phyloP scores from a whole-genome alignment of 2,329 filamentous ascomycete species.

The Phaeomoniella chlamydospora region DNA sequence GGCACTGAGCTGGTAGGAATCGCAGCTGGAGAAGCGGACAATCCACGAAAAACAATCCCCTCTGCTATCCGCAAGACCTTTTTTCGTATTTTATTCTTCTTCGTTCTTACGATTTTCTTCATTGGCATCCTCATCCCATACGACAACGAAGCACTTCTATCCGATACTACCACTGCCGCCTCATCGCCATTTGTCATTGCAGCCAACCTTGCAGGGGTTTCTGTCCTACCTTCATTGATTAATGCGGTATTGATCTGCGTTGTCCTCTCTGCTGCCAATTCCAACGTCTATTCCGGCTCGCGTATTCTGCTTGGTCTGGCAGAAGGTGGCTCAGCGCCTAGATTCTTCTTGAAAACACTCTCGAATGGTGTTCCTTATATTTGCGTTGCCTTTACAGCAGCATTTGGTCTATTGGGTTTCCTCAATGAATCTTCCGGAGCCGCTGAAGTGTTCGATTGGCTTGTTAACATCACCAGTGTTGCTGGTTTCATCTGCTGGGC shows the following conservation, averaged over 20 bases:
- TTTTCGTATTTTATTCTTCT: slow-evolving; percentile 40
- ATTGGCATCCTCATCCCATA: slow-evolving; percentile 46
- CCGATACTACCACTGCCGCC: slow-evolving; percentile 14
- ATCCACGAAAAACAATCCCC: slow-evolving; percentile 36
- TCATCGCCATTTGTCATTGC: slow-evolving; percentile 29
- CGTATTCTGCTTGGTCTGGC: slow-evolving; percentile 56
- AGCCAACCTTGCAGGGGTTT: slow-evolving; percentile 20
- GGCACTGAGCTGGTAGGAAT: slow-evolving; percentile 36
- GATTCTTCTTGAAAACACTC: slow-evolving; percentile 24
- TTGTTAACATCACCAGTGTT: slow-evolving; percentile 19
- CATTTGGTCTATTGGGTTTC: slow-evolving; percentile 48
- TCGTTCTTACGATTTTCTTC: slow-evolving; percentile 38
- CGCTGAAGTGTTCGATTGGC: slow-evolving; percentile 39
- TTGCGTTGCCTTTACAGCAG: slow-evolving; percentile 26
- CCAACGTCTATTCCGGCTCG: slow-evolving; percentile 33
- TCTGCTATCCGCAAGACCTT: slow-evolving; percentile 38
- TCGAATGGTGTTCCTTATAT: slow-evolving; percentile 28
- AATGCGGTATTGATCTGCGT: slow-evolving; percentile 27
- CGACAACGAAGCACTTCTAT: slow-evolving; percentile 27
- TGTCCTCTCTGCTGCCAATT: slow-evolving; percentile 27
- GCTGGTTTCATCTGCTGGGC: slow-evolving; percentile 22
- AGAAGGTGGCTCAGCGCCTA: slow-evolving; percentile 28
- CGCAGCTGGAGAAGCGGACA: slow-evolving; percentile 37
- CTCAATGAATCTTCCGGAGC: slow-evolving; percentile 52
- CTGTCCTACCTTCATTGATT: slow-evolving; percentile 22